A percentile compares a stretch with the other conserved stretches of the same genome.
Conservation (phyloP, 805 yeast genomes). For the Starmerella etchellsii region DNA sequence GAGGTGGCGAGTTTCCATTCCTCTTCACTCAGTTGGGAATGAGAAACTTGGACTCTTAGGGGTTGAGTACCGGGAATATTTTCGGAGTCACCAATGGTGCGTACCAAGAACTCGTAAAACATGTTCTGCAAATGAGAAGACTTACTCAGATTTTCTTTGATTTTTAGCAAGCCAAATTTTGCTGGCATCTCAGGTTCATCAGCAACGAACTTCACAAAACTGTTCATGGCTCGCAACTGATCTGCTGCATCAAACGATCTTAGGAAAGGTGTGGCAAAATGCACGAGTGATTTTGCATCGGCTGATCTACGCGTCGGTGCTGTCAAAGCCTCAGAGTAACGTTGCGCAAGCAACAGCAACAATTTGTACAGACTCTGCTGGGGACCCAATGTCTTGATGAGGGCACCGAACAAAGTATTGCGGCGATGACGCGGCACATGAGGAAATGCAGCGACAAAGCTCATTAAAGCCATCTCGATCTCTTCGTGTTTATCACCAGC, state of each 20-base stretch:
- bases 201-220: slow-evolving; percentile 19
- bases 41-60: slow-evolving; percentile 40
- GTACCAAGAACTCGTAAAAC: slow-evolving; percentile 45
- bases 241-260: slow-evolving; percentile 55
- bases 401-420: slow-evolving; percentile 65
- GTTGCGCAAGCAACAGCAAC: slow-evolving; percentile 68
- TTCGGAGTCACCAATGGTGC: slow-evolving; percentile 31
- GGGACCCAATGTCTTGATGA: slow-evolving; percentile 66
- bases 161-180: slow-evolving; percentile 41
- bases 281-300: slow-evolving; percentile 56
- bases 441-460: slow-evolving; percentile 86
- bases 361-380: slow-evolving; percentile 55
- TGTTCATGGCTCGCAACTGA: slow-evolving; percentile 29
- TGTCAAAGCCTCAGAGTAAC: slow-evolving; percentile 39
- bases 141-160: slow-evolving; percentile 7
- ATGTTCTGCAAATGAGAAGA: slow-evolving; percentile 26
- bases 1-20: slow-evolving; percentile 19
- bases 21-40: slow-evolving; percentile 3
- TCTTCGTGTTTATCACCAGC: slow-evolving; percentile 42
- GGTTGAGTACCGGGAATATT: slow-evolving; percentile 33
- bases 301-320: slow-evolving; percentile 34
- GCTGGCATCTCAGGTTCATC: slow-evolving; percentile 23
- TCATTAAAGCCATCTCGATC: slow-evolving; percentile 69
- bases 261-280: slow-evolving; percentile 59
- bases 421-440: slow-evolving; percentile 96